Percentiles rank a stretch among this genome's conserved stretches.
These are phyloP conservation scores for Neonectria sp. DNA, from an alignment of 2,329 filamentous ascomycete genomes.

Conservation along the genomic window DNA sequence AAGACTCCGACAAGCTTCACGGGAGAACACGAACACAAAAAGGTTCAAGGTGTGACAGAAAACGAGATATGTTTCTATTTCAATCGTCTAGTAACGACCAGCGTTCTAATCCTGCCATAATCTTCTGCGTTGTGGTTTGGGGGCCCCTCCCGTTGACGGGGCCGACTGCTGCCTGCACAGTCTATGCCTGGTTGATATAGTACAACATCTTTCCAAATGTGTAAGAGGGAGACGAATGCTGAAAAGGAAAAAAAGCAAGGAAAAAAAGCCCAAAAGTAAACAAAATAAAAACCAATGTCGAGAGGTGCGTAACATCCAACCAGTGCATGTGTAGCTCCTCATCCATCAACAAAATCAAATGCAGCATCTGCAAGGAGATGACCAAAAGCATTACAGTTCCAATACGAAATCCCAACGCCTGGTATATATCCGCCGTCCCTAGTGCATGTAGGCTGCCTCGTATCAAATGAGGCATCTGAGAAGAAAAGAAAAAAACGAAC, in stretches of 20 bases:
- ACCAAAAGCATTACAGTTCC: slow-evolving; percentile 14
- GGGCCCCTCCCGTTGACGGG: slow-evolving; percentile 29
- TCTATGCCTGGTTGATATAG: slow-evolving; percentile 36
- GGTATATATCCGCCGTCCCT: slow-evolving; percentile 40
- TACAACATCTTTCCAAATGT: slow-evolving; percentile 33
- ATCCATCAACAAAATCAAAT: slow-evolving; percentile 12
- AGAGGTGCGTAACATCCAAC: slow-evolving; percentile 37
- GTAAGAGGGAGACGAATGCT: slow-evolving; percentile 11
- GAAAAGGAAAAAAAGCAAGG: slow-evolving; percentile 20
- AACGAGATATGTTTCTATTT: slow-evolving; percentile 40
- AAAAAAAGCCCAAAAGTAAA: slow-evolving; percentile 21
- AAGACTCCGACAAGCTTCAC: slow-evolving; percentile 6
- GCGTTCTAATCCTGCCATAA: slow-evolving; percentile 33
- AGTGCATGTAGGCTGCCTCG: slow-evolving; percentile 31
- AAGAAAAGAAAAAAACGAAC: slow-evolving; percentile 28
- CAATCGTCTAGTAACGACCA: slow-evolving; percentile 37
- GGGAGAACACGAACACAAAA: not conserved
- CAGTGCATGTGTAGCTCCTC: slow-evolving; percentile 36
- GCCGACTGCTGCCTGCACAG: slow-evolving; percentile 38
- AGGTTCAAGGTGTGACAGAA: slow-evolving; percentile 11
- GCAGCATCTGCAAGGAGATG: slow-evolving; percentile 4
- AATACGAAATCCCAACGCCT: slow-evolving; percentile 36
- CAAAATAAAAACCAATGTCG: slow-evolving; percentile 21
- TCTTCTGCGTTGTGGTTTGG: slow-evolving; percentile 20
- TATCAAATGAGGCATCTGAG: slow-evolving; percentile 36